Conservation (phyloP, 164 flowering plant species). For the Dillenia suffruticosa region DNA sequence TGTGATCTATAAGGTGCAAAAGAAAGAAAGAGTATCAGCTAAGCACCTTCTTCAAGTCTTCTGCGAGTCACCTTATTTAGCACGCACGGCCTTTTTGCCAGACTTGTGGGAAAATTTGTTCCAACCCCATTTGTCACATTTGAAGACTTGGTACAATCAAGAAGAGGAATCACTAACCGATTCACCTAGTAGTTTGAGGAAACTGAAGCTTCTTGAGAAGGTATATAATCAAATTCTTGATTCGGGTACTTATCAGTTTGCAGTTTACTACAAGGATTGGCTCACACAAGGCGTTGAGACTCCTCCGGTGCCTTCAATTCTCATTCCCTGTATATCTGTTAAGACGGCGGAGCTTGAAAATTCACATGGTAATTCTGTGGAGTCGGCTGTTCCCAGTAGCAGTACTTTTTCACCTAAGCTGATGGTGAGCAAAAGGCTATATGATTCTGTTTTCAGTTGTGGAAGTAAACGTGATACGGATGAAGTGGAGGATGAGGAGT, state of each 20-base stretch:
- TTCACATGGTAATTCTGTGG: constrained; percentile 27
- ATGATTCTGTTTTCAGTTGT: constrained; percentile 44
- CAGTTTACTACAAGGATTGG: constrained; percentile 80
- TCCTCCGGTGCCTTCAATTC: constrained; percentile 53
- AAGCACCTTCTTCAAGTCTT: constrained; percentile 73
- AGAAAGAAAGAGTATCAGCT: constrained; percentile 55
- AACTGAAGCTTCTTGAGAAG: constrained; percentile 51
- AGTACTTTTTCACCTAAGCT: constrained; percentile 40
- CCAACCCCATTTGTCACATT: constrained; percentile 58
- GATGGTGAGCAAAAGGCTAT: constrained; percentile 56
- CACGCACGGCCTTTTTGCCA: constrained; percentile 46
- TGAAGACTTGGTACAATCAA: constrained; percentile 59
- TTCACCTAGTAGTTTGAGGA: constrained; percentile 31
- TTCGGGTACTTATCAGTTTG: constrained; percentile 60
- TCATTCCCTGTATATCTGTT: constrained; percentile 39
- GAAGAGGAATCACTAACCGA: constrained; percentile 43
- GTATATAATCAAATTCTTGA: constrained; percentile 57
- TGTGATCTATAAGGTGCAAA: constrained; percentile 59
- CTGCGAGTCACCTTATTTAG: constrained; percentile 62
- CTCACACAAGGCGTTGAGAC: constrained; percentile 59
- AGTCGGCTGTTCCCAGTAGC: constrained; percentile 22
- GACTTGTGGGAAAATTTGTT: constrained; percentile 65
- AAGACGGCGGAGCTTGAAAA: constrained; percentile 16
- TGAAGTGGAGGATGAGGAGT: constrained; percentile 21
- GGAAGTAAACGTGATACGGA: constrained; percentile 17